Conservation (phyloP, 176 grass and related monocot species). For the Carex kokanica region DNA sequence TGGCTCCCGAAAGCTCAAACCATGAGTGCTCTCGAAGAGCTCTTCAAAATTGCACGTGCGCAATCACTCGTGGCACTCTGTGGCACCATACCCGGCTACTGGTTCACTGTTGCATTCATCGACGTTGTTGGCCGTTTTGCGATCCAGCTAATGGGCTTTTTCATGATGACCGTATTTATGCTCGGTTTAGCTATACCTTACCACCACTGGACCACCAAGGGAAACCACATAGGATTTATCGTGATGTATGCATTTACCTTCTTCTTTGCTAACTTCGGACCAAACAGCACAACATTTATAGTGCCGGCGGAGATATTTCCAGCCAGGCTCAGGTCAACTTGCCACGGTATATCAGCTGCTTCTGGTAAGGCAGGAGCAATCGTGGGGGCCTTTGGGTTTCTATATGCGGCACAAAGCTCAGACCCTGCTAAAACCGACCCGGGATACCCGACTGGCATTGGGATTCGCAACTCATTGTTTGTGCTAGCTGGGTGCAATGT, state of each 20-base stretch:
- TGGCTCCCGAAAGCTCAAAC: no score
- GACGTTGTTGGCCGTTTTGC: no score
- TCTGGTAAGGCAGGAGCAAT: conserved; percentile 46
- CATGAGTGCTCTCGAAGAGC: no score
- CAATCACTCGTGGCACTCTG: no score
- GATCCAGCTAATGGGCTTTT: no score
- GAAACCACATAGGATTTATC: no score
- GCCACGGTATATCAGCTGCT: conserved; percentile 48
- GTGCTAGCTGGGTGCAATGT: conserved; percentile 40
- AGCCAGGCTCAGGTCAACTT: conserved; percentile 43
- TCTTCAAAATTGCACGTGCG: no score
- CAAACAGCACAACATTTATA: conserved; percentile 62
- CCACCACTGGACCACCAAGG: no score
- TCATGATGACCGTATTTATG: no score
- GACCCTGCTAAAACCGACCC: conserved; percentile 16
- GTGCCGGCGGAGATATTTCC: conserved; percentile 54
- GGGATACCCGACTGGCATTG: conserved; percentile 40
- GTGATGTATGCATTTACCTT: conserved; percentile 52
- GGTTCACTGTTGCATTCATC: no score
- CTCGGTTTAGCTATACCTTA: no score
- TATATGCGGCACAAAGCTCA: conserved; percentile 41
- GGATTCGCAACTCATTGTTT: conserved; percentile 43
- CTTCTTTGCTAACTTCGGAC: conserved; percentile 77
- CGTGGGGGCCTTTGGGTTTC: conserved; percentile 35
- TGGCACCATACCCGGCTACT: no score